Percentiles rank a stretch among this genome's conserved stretches.
These are phyloP conservation scores for Salvia splendens DNA, from an alignment of 257 asterid species.

Conservation along the genomic window DNA sequence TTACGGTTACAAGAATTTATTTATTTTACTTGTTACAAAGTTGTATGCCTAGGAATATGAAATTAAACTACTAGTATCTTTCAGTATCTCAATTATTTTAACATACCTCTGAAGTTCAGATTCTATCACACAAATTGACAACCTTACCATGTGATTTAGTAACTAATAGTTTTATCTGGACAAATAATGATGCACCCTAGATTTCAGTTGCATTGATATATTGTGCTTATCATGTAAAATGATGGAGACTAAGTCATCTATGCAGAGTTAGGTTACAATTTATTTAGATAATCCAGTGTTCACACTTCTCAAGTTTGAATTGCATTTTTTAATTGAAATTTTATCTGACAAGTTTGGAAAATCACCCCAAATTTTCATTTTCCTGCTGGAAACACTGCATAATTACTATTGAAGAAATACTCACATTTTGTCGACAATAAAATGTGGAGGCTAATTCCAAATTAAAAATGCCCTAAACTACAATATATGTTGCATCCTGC, in stretches of 20 bases:
- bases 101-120: background rate
- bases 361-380: background rate
- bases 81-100: background rate
- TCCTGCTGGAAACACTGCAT: constrained; percentile 15
- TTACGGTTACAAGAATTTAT: constrained; percentile 29
- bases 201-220: background rate
- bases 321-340: background rate
- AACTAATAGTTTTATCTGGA: constrained; percentile 8
- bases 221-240: background rate
- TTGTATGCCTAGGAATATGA: constrained; percentile 20
- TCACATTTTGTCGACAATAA: background rate
- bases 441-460: background rate
- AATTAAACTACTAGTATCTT: background rate
- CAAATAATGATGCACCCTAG: background rate
- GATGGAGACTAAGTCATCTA: background rate
- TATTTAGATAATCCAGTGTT: background rate
- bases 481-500: background rate
- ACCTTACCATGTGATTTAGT: background rate
- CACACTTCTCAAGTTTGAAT: background rate
- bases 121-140: background rate
- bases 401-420: constrained; percentile 22
- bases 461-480: background rate
- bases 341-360: constrained; percentile 10
- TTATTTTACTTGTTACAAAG: constrained; percentile 18
- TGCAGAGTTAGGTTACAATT: background rate